A percentile compares a stretch with the other conserved stretches of the same genome.
Conservation (phyloP, 2,329 filamentous ascomycete species). For the Aspergillus ustus region DNA sequence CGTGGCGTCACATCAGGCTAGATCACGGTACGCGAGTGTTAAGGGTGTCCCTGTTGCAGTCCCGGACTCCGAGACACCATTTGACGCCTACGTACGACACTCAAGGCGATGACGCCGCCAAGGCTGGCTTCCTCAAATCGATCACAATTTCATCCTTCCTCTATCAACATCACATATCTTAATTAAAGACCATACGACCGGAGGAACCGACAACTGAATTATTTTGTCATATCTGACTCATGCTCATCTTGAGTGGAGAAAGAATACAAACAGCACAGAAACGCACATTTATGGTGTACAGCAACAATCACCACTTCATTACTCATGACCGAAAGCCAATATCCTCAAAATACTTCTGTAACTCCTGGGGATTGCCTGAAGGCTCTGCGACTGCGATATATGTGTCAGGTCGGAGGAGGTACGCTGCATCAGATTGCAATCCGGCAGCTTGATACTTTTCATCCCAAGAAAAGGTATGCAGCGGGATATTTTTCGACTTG, state of each 20-base stretch:
- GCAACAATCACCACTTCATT: neutral
- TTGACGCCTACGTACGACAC: neutral
- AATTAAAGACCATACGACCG: too few species aligned
- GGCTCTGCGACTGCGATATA: slow-evolving; percentile 33
- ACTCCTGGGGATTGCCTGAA: slow-evolving; percentile 20
- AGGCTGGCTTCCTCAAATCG: neutral
- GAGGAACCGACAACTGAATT: neutral
- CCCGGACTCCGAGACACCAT: neutral
- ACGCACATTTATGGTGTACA: neutral
- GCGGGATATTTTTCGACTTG: slow-evolving; percentile 21
- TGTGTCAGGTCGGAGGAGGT: slow-evolving; percentile 37
- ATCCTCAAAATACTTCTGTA: slow-evolving; percentile 30
- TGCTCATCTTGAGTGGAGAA: neutral
- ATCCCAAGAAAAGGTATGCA: slow-evolving; percentile 33
- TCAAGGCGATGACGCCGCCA: neutral
- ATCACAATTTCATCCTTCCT: neutral
- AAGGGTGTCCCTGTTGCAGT: neutral
- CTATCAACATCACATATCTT: neutral
- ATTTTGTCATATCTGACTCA: neutral
- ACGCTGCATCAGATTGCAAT: slow-evolving; percentile 30
- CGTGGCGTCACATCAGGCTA: slow-evolving; percentile 4
- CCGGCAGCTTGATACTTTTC: slow-evolving; percentile 28
- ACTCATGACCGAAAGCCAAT: slow-evolving; percentile 17
- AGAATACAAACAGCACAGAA: neutral
- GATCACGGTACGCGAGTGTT: neutral